Evolutionary conservation across 2,329 filamentous ascomycete genomes (phyloP), one percentile per base, ranked within the genome.

Genomic region (Xylariaceae sp.): DNA sequence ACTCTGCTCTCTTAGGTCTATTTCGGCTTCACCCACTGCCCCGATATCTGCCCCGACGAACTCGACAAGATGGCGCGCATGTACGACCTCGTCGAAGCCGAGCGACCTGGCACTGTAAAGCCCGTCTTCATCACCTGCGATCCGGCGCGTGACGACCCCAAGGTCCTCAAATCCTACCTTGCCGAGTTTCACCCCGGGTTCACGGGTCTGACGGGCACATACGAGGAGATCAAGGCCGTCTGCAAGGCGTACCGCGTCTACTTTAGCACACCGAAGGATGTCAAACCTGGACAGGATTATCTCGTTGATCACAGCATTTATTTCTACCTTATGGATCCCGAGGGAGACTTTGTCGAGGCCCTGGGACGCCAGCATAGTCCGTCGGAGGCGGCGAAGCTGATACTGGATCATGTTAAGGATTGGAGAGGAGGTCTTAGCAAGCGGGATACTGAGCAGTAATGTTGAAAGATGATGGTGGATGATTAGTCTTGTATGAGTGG

Each of bases 21-120:
- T 72, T 98, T 98, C 65, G 93, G 93, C 61, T 98, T 98, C 77
- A 92, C 89, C 7, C 91, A 96, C 68, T 98, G 93, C 66, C 93
- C 93, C 20, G 93, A 98, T 66, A 98, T 98, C 65, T 98, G 93
- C 73, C 93, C 93, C 25, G 93, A 98, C 63, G 93, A 98, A 71
- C 85, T 98, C 59, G 93, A 98, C 73, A 98, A 98, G 75, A 96
- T 98, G 91, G 88, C 92, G n/a, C 77, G 78, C 47, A 95, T 97
- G 81, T 86, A 94, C 62, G 90, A 98, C 63, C 73, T 79, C 6
- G 76, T 85, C 36, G 72, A 82, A 55, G 71, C 70, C 40, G 68
- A 75, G 57, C 60, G 63, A 4, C 74, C 77, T 3, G 68, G 67
- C 37, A 58, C 74, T 40, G 70, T 96, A 55, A 73, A 83, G 22